Evolutionary conservation across 495 filamentous ascomycete species (phyloP).

Genomic region (Bacidia rubella): DNA sequence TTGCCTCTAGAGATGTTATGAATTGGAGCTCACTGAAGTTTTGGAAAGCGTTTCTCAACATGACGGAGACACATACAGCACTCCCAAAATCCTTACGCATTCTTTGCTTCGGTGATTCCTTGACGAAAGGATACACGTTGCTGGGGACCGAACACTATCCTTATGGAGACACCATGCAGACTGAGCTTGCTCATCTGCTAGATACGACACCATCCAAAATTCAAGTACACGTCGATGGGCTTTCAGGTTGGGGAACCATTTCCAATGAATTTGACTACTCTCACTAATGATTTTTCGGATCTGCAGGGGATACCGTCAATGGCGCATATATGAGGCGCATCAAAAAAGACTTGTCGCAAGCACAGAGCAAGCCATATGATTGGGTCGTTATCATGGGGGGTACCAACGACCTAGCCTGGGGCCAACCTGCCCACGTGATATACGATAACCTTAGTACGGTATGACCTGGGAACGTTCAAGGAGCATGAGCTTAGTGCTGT

Average conservation of each 20-base stretch:
- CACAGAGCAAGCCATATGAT: slow-evolving; percentile 20
- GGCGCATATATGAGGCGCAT: slow-evolving; percentile 35
- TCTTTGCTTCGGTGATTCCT: slow-evolving; percentile 52
- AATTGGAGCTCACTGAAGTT: not conserved
- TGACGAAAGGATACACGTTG: slow-evolving; percentile 43
- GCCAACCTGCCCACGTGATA: slow-evolving; percentile 22
- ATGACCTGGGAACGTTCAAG: slow-evolving; percentile 11
- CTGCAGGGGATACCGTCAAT: slow-evolving; percentile 32
- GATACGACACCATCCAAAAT: slow-evolving; percentile 14
- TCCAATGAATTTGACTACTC: not conserved
- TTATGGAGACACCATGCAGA: slow-evolving; percentile 31
- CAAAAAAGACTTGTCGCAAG: slow-evolving; percentile 28
- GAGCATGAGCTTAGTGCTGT: slow-evolving; percentile 30
- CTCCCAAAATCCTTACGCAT: slow-evolving; percentile 22
- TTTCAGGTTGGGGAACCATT: slow-evolving; percentile 20
- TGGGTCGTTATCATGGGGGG: slow-evolving; percentile 41
- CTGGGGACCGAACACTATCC: slow-evolving; percentile 35
- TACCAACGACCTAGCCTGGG: slow-evolving; percentile 43
- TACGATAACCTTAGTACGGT: slow-evolving; percentile 30
- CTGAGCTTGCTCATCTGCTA: slow-evolving; percentile 11
- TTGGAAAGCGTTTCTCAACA: not conserved
- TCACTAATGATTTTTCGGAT: not conserved
- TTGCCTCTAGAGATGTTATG: not conserved
- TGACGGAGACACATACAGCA: slow-evolving; percentile 1
- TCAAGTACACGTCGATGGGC: slow-evolving; percentile 28